Evolutionary conservation across 1,284 basidiomycete species (phyloP).

Genomic region (Coriolopsis trogii): DNA sequence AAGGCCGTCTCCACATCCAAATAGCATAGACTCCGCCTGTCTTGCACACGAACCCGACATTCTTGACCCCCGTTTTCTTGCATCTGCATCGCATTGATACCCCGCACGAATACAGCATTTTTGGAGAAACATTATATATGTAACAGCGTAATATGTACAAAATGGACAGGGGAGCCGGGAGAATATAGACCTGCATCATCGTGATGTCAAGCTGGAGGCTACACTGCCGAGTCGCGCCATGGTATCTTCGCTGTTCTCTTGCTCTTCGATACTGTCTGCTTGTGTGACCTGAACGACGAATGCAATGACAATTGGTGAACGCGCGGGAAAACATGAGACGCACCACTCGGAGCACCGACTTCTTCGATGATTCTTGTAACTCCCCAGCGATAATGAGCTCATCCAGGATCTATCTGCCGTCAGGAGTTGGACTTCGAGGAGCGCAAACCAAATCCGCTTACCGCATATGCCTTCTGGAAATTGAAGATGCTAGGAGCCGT

Average conservation of each 20-base stretch:
- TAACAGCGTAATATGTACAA: conserved; percentile 18
- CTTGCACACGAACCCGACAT: too few relatives aligned
- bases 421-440: conserved; percentile 8
- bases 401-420: conserved; percentile 77
- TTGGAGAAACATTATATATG: conserved; percentile 10
- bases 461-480: conserved; percentile 97
- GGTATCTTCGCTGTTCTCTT: conserved; percentile 79
- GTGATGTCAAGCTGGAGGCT: conserved; percentile 34
- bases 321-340: conserved; percentile 30
- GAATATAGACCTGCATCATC: conserved; percentile 22
- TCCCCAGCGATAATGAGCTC: conserved; percentile 98
- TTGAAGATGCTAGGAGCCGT: conserved; percentile 82
- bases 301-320: not conserved
- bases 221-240: conserved; percentile 67
- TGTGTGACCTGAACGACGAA: conserved; percentile 67
- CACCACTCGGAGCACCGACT: conserved; percentile 89
- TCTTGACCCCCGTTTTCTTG: not conserved
- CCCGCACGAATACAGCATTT: conserved; percentile 1
- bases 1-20: conserved; percentile 9
- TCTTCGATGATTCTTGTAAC: conserved; percentile 98
- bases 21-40: not conserved
- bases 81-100: not conserved
- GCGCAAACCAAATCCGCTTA: conserved; percentile 41
- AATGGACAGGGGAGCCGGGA: not conserved
- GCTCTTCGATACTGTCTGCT: conserved; percentile 78